These are phyloP conservation scores for Rubia yunnanensis DNA, from an alignment of 257 asterid species.

Conservation along the genomic window DNA sequence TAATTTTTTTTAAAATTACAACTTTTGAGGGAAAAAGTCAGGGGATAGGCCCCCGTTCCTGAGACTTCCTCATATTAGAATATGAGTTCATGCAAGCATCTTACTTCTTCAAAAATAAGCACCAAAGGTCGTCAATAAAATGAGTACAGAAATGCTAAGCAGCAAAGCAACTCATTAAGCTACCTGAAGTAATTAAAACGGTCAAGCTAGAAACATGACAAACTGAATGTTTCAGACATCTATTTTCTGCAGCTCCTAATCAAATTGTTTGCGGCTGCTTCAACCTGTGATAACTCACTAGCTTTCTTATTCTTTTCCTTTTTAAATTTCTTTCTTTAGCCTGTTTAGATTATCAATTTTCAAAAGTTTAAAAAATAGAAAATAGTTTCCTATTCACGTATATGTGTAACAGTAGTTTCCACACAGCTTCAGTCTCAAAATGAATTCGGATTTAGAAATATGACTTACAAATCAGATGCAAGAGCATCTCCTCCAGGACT, in stretches of 20 bases:
- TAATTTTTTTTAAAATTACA: too few species aligned
- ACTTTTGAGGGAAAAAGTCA: too few species aligned
- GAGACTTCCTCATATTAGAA: background rate
- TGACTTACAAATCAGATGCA: constrained; percentile 95
- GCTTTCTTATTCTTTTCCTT: background rate
- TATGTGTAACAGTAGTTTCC: background rate
- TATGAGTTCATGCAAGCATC: background rate
- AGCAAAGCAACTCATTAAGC: background rate
- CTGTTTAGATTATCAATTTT: background rate
- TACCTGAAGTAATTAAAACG: background rate
- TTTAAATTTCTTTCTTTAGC: background rate
- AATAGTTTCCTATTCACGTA: background rate
- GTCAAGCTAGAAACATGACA: background rate
- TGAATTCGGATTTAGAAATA: constrained; percentile 5
- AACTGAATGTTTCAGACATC: background rate
- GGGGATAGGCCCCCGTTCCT: too few species aligned
- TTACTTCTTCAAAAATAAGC: background rate
- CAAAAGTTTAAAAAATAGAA: background rate
- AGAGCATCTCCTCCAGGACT: constrained; percentile 99
- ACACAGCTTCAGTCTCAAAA: background rate
- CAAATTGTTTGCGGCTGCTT: background rate
- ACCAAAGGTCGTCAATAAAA: background rate
- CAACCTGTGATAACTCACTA: background rate
- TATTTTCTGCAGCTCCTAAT: background rate
- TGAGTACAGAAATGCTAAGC: background rate